Base-by-base conservation (phyloP, 2,329 filamentous ascomycete genomes). In the Trichoderma sp. region DNA sequence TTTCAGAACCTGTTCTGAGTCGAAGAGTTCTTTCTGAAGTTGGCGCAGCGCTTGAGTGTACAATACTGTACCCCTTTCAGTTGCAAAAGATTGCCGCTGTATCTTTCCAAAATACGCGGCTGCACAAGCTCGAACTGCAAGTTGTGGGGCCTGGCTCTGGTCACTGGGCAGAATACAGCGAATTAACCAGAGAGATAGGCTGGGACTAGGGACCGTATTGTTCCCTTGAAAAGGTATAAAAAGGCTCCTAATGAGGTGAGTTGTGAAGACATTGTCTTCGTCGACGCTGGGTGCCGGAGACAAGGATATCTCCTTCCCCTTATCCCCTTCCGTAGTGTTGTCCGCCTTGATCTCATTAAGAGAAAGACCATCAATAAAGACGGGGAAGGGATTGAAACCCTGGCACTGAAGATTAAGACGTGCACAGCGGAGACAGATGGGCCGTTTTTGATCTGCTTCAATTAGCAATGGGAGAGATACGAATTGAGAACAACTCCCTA, bases 51-150 rank as follows among this genome's bases (percentile, higher is more conserved):
- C 40, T 43, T 43, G 19, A n/a, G 40, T 43, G 40, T 43, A 43
- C 6, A 43, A 43, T 2, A 43, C 40, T n/a, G 40, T 43, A 4
- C 61, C 61, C 11, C 29, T n/a, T 19, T 35, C 61, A 11, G 37
- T 29, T 55, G 61, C 61, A 5, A 27, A 27, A 16, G 1, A 7
- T 53, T 55, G 43, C 7, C 21, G n/a, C 14, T 64, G 61, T 40
- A 35, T 52, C 29, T 64, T 55, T 19, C 61, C 61, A 24, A 53
- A 64, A 53, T 64, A 53, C 19, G 35, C 29, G n/a, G 61, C 61
- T 27, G 61, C 61, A 64, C 61, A 64, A 35, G 61, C 61, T 43
- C 61, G 47, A 13, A 53, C 29, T 31, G 61, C 47, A 52, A 64
- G 61, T 13, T 64, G 43, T 29, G 61, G 61, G 33, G 47, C 35